Percentiles rank a stretch among this genome's conserved stretches.
phyloP scores from a whole-genome alignment of 768 basidiomycete species.

The Lactarius trivialis region DNA sequence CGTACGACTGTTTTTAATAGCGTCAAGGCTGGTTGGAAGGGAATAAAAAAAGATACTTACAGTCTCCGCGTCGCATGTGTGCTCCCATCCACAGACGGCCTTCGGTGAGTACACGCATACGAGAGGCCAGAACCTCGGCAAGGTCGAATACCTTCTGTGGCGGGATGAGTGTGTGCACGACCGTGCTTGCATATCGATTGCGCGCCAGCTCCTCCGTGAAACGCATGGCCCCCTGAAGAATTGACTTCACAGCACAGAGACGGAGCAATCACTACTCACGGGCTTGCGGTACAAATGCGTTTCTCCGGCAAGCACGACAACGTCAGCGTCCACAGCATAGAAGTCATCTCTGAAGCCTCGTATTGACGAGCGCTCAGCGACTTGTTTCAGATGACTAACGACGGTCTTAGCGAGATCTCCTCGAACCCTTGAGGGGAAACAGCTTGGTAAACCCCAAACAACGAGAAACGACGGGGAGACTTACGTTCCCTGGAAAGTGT shows the following conservation, averaged over 20 bases:
- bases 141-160: conserved; percentile 27
- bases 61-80: conserved; percentile 41
- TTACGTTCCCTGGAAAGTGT: conserved; percentile 38
- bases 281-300: conserved; percentile 37
- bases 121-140: conserved; percentile 29
- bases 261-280: conserved; percentile 29
- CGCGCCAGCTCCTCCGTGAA: conserved; percentile 14
- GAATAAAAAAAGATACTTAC: conserved; percentile 25
- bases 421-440: conserved; percentile 30
- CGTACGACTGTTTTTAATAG: conserved; percentile 25
- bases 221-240: conserved; percentile 20
- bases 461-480: conserved; percentile 20
- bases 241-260: not conserved
- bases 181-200: conserved; percentile 10
- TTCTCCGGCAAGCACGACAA: conserved; percentile 38
- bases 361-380: conserved; percentile 32
- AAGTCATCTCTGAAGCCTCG: conserved; percentile 39
- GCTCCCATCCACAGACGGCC: conserved; percentile 38
- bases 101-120: conserved; percentile 29
- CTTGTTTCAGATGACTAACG: conserved; percentile 34
- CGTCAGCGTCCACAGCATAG: conserved; percentile 30
- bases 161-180: conserved; percentile 4
- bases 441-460: not conserved
- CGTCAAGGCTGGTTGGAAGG: not conserved
- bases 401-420: conserved; percentile 41